Conservation (phyloP, 2,329 filamentous ascomycete genomes). For the Pseudopyrenochaeta lycopersici region DNA sequence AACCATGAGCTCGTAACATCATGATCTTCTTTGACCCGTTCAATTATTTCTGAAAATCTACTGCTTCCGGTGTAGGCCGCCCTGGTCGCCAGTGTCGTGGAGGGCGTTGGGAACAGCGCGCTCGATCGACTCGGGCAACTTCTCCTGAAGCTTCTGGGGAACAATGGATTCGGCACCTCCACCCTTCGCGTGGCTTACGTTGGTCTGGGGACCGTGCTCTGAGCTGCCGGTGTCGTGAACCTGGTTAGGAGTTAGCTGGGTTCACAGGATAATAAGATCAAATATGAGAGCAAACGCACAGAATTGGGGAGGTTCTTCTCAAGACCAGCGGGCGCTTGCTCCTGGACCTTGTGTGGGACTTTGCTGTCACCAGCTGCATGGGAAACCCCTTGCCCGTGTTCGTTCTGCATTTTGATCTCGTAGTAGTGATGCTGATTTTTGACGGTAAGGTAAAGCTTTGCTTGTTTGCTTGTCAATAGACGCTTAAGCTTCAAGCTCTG, state of each 20-base stretch:
- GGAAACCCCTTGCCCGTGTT: constrained; percentile 48
- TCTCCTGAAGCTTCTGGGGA: constrained; percentile 52
- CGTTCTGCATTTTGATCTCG: constrained; percentile 35
- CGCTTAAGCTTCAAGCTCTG: not conserved
- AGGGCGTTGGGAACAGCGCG: constrained; percentile 50
- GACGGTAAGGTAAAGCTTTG: not conserved
- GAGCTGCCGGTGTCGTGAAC: constrained; percentile 44
- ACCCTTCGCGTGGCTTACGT: constrained; percentile 42
- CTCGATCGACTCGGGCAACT: constrained; percentile 53
- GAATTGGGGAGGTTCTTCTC: constrained; percentile 48
- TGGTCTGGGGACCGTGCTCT: constrained; percentile 40
- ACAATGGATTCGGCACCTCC: constrained; percentile 44
- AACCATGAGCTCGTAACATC: no score
- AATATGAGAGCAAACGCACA: constrained; percentile 7
- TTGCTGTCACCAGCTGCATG: constrained; percentile 49
- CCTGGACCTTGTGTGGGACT: constrained; percentile 46
- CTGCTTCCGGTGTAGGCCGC: constrained; percentile 17
- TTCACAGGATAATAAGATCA: not conserved
- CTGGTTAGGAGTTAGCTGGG: constrained; percentile 6
- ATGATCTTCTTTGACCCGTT: no score
- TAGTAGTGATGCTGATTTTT: not conserved
- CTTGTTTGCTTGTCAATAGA: not conserved
- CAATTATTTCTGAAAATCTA: no score
- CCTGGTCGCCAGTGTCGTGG: constrained; percentile 45
- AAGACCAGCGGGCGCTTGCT: constrained; percentile 43